phyloP scores from a whole-genome alignment of 2,329 filamentous ascomycete species.

The Penicillium sp. region DNA sequence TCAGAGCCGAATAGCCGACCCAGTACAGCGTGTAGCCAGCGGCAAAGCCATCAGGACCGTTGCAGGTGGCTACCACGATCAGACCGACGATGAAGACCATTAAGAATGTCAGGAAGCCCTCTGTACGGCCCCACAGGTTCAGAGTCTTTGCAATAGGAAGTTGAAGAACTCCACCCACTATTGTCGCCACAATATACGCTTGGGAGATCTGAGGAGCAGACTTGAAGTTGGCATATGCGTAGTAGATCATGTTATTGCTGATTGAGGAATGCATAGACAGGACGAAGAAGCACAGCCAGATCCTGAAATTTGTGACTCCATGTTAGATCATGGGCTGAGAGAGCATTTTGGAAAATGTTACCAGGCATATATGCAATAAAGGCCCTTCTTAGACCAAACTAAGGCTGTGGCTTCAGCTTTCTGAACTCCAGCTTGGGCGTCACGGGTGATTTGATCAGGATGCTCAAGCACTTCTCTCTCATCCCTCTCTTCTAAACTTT shows the following conservation, averaged over 20 bases:
- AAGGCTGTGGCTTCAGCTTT: conserved; percentile 52
- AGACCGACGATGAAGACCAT: conserved; percentile 53
- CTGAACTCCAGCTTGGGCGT: conserved; percentile 46
- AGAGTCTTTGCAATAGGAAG: conserved; percentile 64
- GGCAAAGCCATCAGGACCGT: conserved; percentile 63
- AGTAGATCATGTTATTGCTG: conserved; percentile 48
- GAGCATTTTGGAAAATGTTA: no score
- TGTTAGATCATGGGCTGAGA: neutral
- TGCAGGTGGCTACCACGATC: conserved; percentile 64
- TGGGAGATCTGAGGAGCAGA: conserved; percentile 55
- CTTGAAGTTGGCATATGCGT: conserved; percentile 56
- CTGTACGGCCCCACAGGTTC: conserved; percentile 64
- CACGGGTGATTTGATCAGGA: conserved; percentile 6
- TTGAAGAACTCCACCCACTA: conserved; percentile 62
- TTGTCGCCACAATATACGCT: conserved; percentile 56
- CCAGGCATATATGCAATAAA: conserved; percentile 41
- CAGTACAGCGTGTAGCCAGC: conserved; percentile 55
- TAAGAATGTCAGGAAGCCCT: conserved; percentile 59
- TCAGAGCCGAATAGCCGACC: conserved; percentile 57
- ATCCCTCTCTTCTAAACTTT: conserved; percentile 12
- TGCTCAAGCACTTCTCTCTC: conserved; percentile 8
- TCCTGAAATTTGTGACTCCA: conserved; percentile 32
- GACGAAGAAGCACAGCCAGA: conserved; percentile 51
- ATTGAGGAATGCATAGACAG: conserved; percentile 48
- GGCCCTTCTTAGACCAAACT: conserved; percentile 49